Evolutionary conservation across 768 basidiomycete species (phyloP), one percentile per base, ranked within the genome.

Genomic region (Calocera viscosa): DNA sequence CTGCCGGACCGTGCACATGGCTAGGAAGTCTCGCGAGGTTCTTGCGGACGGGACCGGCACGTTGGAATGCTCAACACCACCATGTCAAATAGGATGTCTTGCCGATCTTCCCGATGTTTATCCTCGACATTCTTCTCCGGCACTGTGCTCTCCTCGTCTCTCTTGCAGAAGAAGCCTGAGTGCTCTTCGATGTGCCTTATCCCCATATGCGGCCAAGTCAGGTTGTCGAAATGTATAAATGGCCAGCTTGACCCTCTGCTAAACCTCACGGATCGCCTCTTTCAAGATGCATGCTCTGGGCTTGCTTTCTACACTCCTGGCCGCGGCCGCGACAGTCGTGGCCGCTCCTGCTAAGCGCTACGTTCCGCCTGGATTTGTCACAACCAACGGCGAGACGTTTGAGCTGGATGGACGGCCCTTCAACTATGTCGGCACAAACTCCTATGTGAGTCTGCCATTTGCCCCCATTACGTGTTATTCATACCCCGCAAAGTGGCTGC

Each of bases 351-450:
- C 49, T 24, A 49, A 49, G 49, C 49, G 49, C 12, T 49, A n/a
- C 11, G 70, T 73, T 5, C 80, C 81, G 0, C 72, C 74, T 68
- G 80, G 79, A 19, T 82, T 82, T 67, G 80, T 77, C 1, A 79
- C 78, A 19, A 81, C 80, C 3, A 75, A 76, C n/a, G 77, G 79
- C 63, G 72, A 72, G 7, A 68, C 76, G 10, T 81, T 82, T 71
- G 70, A 74, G 49, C 73, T 85, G 19, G 78, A 85, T 70, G 82
- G 82, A 8, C 80, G 81, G 67, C 80, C 81, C 5, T 83, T 84
- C 64, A 81, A 76, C 7, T 84, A 83, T 70, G 81, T 84, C 35
- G 83, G 82, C 10, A 79, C 82, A 1, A 83, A 84, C 67, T 81
- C 82, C 17, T 84, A 82, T 66, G 82, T 81, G 70, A 39, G 79